Evolutionary conservation across 495 filamentous ascomycete genomes (phyloP).

Genomic region (Penicillium parvum): DNA sequence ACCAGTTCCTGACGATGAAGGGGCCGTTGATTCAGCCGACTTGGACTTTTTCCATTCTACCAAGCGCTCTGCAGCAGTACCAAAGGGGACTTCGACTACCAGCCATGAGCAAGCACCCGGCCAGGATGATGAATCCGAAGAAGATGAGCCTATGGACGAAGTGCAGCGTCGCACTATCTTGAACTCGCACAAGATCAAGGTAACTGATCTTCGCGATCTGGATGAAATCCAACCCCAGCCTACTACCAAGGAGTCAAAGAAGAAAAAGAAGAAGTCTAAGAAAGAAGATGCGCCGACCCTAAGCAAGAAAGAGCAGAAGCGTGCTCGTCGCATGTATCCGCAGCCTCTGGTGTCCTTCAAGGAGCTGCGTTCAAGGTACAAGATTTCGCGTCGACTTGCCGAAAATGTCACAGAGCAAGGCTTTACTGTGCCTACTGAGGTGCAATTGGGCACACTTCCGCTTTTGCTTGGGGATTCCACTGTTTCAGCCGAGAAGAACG

Average conservation of each 20-base stretch:
- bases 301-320: slow-evolving; percentile 51
- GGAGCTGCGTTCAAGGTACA: slow-evolving; percentile 64
- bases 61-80: slow-evolving; percentile 19
- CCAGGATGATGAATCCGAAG: slow-evolving; percentile 23
- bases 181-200: slow-evolving; percentile 80
- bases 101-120: slow-evolving; percentile 15
- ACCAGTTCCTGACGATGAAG: slow-evolving; percentile 16
- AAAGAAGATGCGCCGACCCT: slow-evolving; percentile 33
- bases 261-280: slow-evolving; percentile 49
- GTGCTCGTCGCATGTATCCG: slow-evolving; percentile 56
- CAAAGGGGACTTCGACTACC: slow-evolving; percentile 14
- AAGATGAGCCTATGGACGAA: slow-evolving; percentile 42
- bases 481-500: slow-evolving; percentile 7
- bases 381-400: slow-evolving; percentile 62
- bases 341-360: slow-evolving; percentile 75
- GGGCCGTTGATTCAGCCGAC: slow-evolving; percentile 25
- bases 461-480: slow-evolving; percentile 55
- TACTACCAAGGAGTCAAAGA: slow-evolving; percentile 47
- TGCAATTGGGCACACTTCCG: slow-evolving; percentile 83
- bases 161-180: slow-evolving; percentile 71
- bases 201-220: slow-evolving; percentile 59
- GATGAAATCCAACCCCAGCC: slow-evolving; percentile 33
- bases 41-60: slow-evolving; percentile 38
- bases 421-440: slow-evolving; percentile 83
- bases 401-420: slow-evolving; percentile 80